These are phyloP conservation scores for Suillus luteus DNA, from an alignment of 768 basidiomycete genomes.

Conservation along the genomic window DNA sequence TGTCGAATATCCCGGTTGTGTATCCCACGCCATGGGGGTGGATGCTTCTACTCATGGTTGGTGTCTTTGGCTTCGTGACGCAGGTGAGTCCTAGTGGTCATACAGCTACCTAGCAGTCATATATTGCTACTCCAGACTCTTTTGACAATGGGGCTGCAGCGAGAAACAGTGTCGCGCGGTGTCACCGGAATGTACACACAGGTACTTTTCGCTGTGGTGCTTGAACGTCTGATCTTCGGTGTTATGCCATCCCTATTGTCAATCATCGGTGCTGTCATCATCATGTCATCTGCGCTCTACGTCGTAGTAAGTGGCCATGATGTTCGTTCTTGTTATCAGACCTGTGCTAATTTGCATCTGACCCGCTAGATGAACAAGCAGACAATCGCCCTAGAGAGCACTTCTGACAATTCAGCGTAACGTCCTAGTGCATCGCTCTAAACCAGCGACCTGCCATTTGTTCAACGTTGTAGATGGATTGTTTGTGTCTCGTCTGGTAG, in stretches of 20 bases:
- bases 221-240: background rate
- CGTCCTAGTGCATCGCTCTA: background rate
- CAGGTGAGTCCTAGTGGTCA: constrained; percentile 18
- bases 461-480: too few species aligned
- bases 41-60: constrained; percentile 14
- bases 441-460: too few species aligned
- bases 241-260: background rate
- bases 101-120: background rate
- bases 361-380: too few species aligned
- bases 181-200: background rate
- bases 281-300: background rate
- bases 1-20: constrained; percentile 12
- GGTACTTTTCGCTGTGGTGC: background rate
- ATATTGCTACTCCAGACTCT: background rate
- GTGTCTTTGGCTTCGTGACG: constrained; percentile 15
- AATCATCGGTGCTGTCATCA: background rate
- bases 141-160: background rate
- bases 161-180: background rate
- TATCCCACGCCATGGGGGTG: constrained; percentile 22
- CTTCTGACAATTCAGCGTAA: background rate
- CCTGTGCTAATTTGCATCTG: too few species aligned
- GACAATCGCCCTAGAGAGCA: too few species aligned
- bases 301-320: background rate
- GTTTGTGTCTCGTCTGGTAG: too few species aligned
- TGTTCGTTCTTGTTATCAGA: too few species aligned